Evolutionary conservation across 73 alveolate genomes (phyloP), one percentile per base, ranked within the genome.

Genomic region (Uronychia setigera): DNA sequence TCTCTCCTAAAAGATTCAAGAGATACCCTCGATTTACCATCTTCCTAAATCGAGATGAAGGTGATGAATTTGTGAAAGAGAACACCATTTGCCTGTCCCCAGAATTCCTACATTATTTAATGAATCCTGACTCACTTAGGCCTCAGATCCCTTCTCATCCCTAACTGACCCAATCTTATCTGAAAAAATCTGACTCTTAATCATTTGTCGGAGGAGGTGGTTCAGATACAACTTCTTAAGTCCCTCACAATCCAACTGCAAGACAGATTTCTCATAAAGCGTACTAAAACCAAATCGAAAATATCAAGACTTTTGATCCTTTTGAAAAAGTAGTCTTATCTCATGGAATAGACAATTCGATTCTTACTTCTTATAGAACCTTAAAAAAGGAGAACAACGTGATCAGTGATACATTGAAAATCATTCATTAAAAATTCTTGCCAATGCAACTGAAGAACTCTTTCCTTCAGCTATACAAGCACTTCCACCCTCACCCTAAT

Each of bases 11-110:
- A 31, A 34, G 91, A 25, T 85, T 85, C 86, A 85, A 85, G 32
- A 76, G 91, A 78, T 85, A 77, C 58, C 91, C 91, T 27, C 26
- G 91, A n/a, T 85, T 85, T 59, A 85, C 91, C 35, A 85, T 85
- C 13, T 85, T 85, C 35, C 77, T 77, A 0, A 77, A 77, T 9
- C 76, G 46, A 76, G n/a, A 85, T 26, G 84, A 46, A 19, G 86
- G 67, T 19, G 79, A 78, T 58, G 77, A 85, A 26, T 85, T 34
- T 59, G 85, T 78, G 75, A 27, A 74, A 13, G 81, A 85, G 77
- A 85, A 85, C 76, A 85, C 91, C 0, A 82, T 85, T 25, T 77
- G 86, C 33, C 32, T 85, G 26, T 74, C 76, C 29, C 91, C 91
- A 1, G 34, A 85, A 58, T 85, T 85, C 81, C 76, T 85, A 1